phyloP scores from a whole-genome alignment of 768 basidiomycete genomes.

The Termitomyces sp. region DNA sequence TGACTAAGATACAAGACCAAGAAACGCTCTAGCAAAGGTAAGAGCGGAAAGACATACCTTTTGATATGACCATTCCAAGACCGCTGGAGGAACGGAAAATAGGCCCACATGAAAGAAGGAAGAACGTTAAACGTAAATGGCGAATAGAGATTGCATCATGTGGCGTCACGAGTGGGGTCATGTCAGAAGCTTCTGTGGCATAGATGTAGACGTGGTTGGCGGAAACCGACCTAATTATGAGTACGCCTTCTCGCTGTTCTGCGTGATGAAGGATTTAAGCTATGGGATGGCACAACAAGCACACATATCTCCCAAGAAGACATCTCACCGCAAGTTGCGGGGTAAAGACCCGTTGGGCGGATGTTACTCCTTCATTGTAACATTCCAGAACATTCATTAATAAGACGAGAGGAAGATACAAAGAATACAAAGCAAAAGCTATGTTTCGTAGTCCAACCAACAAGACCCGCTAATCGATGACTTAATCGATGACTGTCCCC shows the following conservation, averaged over 20 bases:
- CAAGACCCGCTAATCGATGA: not conserved
- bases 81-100: not conserved
- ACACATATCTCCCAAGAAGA: not conserved
- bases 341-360: not conserved
- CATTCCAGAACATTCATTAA: not conserved
- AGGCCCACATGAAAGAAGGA: not conserved
- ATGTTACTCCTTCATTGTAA: too few relatives aligned
- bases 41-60: not conserved
- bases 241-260: not conserved
- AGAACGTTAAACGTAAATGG: not conserved
- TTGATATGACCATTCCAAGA: not conserved
- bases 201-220: not conserved
- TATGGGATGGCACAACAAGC: not conserved
- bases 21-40: not conserved
- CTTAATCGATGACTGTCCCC: conserved; percentile 45
- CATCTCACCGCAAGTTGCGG: not conserved
- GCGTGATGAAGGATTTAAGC: not conserved
- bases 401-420: not conserved
- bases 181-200: not conserved
- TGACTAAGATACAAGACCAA: too few relatives aligned
- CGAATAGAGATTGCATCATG: not conserved
- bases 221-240: not conserved
- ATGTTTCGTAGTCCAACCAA: not conserved
- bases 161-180: not conserved
- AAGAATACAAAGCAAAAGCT: not conserved